A percentile compares a stretch with the other conserved stretches of the same genome.
Conservation (phyloP, 2,329 filamentous ascomycete species). For the Exophiala xenobiotica region DNA sequence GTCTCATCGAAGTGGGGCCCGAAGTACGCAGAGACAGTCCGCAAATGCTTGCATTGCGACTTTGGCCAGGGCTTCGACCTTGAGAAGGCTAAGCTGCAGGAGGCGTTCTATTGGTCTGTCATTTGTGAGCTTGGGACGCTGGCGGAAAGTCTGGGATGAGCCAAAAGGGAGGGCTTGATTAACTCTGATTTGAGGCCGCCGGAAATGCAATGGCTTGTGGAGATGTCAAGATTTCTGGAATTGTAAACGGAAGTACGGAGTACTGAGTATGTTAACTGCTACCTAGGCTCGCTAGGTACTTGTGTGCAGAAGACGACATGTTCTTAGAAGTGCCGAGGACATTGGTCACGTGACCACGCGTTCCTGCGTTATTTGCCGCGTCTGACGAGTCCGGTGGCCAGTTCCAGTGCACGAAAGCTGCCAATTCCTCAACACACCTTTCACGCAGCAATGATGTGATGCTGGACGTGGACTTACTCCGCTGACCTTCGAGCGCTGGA, state of each 20-base stretch:
- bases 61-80: conserved; percentile 27
- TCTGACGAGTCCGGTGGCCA: no score
- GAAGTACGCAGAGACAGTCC: conserved; percentile 22
- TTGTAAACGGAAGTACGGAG: no score
- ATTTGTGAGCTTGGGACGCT: conserved; percentile 27
- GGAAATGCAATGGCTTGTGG: no score
- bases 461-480: background rate
- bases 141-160: no score
- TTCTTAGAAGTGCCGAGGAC: background rate
- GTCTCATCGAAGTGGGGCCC: conserved; percentile 15
- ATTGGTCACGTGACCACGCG: background rate
- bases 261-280: no score
- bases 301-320: no score
- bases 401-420: no score
- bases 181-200: no score
- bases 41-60: conserved; percentile 27
- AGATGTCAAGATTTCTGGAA: no score
- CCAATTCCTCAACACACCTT: no score
- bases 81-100: conserved; percentile 16
- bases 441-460: background rate
- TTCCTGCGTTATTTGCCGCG: background rate
- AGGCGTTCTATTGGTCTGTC: conserved; percentile 22
- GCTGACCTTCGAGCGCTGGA: conserved; percentile 9
- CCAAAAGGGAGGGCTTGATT: no score
- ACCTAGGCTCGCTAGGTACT: no score